A percentile compares a stretch with the other conserved stretches of the same genome.
Conservation (phyloP, 306 rosid genomes). For the Sindora glabra region DNA sequence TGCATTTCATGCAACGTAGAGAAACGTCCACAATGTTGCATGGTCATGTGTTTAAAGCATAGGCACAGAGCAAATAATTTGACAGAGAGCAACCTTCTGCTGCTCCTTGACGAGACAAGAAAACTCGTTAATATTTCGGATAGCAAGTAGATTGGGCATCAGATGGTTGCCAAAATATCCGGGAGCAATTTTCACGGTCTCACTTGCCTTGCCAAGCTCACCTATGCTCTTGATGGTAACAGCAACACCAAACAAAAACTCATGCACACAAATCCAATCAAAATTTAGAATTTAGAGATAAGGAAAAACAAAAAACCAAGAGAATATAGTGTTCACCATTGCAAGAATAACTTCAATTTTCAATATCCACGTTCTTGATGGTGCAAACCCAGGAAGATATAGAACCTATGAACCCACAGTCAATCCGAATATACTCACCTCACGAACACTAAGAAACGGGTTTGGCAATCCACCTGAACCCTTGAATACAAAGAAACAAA, state of each 20-base stretch:
- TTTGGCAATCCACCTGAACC: too few relatives aligned
- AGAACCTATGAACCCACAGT: too few relatives aligned
- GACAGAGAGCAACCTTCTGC: constrained; percentile 42
- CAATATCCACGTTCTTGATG: constrained; percentile 73
- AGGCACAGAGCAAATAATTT: not conserved
- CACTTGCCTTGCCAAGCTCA: constrained; percentile 80
- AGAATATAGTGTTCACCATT: constrained; percentile 32
- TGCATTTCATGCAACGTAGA: not conserved
- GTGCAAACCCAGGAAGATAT: too few relatives aligned
- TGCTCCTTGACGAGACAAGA: constrained; percentile 66
- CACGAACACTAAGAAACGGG: too few relatives aligned
- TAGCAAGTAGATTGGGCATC: constrained; percentile 91
- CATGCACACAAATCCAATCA: not conserved
- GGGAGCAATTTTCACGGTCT: constrained; percentile 85
- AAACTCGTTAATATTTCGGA: constrained; percentile 84
- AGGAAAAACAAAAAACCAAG: not conserved
- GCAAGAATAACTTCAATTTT: constrained; percentile 81
- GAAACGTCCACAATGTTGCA: not conserved
- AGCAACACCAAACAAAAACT: not conserved
- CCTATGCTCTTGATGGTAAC: constrained; percentile 43
- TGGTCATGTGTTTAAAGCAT: not conserved
- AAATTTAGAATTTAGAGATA: not conserved
- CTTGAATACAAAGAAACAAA: too few relatives aligned
- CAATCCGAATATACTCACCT: too few relatives aligned
- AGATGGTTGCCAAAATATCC: constrained; percentile 88